phyloP scores from a whole-genome alignment of 2,329 filamentous ascomycete genomes.

The Alternaria alternata region DNA sequence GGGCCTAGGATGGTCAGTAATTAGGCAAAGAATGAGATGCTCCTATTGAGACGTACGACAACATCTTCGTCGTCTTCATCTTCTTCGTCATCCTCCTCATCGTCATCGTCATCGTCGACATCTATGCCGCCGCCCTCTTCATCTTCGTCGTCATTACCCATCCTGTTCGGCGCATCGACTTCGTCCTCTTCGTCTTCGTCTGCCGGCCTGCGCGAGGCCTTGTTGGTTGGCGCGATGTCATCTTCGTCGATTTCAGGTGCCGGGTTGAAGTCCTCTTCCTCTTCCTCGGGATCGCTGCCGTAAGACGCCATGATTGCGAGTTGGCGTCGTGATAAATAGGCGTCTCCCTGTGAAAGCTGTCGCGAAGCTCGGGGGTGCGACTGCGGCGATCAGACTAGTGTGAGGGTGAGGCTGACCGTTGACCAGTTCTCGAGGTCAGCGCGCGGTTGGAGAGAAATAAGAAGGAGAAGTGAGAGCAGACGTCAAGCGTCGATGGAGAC shows the following conservation, averaged over 20 bases:
- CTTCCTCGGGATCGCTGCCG: conserved; percentile 50
- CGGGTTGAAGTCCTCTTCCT: conserved; percentile 92
- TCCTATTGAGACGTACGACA: conserved; percentile 29
- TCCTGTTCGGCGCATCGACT: conserved; percentile 41
- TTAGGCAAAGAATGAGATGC: conserved; percentile 1
- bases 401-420: neutral
- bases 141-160: conserved; percentile 56
- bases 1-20: conserved; percentile 57
- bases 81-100: conserved; percentile 64
- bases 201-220: conserved; percentile 39
- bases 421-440: neutral
- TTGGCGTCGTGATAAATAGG: conserved; percentile 12
- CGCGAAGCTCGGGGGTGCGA: conserved; percentile 17
- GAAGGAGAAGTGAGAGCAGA: conserved; percentile 8
- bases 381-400: conserved; percentile 3
- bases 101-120: conserved; percentile 66
- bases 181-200: conserved; percentile 50
- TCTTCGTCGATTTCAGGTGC: conserved; percentile 75
- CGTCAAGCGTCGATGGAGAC: conserved; percentile 21
- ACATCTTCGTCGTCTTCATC: conserved; percentile 69
- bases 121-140: conserved; percentile 61
- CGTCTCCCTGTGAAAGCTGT: conserved; percentile 13
- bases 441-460: conserved; percentile 2
- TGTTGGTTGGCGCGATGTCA: conserved; percentile 38
- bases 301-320: conserved; percentile 40